Base-by-base conservation (phyloP, 148 eudicot genomes). In the Drosera capensis region DNA sequence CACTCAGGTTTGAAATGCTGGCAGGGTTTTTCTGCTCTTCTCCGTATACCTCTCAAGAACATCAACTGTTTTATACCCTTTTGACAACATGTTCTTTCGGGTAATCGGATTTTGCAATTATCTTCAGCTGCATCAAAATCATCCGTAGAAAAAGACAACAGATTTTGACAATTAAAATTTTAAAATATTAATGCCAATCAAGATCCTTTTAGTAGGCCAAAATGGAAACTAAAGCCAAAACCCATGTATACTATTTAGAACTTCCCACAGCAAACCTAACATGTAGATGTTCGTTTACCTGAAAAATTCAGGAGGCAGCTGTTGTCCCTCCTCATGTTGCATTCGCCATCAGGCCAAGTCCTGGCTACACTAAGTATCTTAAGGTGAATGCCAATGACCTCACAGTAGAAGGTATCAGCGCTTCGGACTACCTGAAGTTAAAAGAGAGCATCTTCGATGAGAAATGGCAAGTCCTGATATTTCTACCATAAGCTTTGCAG, bases 321-420 rank as follows among this genome's bases (percentile, higher is more conserved):
- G 83, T 88, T 30, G 74, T 83, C 59, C 97, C 94, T 24, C 97
- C 97, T 1, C 34, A 71, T 49, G 58, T 83, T 23, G 92, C 94
- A 23, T 83, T 88, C 45, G 92, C 97, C 6, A 66, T 75, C 5
- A 80, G 97, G 45, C 92, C 84, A 3, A 80, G 57, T 51, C 97
- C 97, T 0, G 97, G 97, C 16, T 72, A 69, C 45, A 80, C 94
- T 92, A 94, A 88, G 60, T 69, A 60, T 17, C 84, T 83, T 20
- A 80, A 84, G 73, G 94, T 88, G 23, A 65, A 58, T 45, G 77
- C 92, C 3, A 54, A 53, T 16, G 81, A 83, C 57, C 75, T 88
- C 25, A 48, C 87, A 3, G 92, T 88, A 0, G 92, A 83, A 23
- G 76, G 81, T 30, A 70, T 88, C 47, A 68, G 74, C 3, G 63